phyloP scores from a whole-genome alignment of 169 alveolate species.

The Babesia gibsoni region DNA sequence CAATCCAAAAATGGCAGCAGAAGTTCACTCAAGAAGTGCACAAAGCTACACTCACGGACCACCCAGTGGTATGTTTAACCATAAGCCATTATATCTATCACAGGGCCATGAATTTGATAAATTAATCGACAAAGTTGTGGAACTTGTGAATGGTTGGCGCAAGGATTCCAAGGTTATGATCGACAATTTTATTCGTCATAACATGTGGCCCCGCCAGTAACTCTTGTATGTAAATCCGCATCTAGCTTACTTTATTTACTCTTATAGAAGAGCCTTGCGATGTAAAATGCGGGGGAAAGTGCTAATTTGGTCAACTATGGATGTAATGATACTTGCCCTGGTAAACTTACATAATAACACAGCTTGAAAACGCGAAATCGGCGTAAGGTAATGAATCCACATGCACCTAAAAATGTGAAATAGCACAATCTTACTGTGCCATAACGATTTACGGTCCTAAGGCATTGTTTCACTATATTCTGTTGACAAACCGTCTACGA shows the following conservation, averaged over 20 bases:
- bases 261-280: background rate
- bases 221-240: background rate
- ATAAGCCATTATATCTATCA: background rate
- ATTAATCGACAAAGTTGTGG: constrained; percentile 39
- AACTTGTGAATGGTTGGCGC: constrained; percentile 57
- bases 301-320: constrained; percentile 6
- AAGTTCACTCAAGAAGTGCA: constrained; percentile 83
- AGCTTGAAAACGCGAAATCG: constrained; percentile 45
- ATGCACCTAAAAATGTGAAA: constrained; percentile 36
- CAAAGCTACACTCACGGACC: constrained; percentile 85
- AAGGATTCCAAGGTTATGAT: constrained; percentile 50
- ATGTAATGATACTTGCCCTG: no score
- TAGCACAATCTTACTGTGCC: constrained; percentile 61
- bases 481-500: constrained; percentile 25
- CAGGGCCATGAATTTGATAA: constrained; percentile 63
- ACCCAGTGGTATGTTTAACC: constrained; percentile 60
- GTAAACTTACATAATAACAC: constrained; percentile 16
- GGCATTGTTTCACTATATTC: no score
- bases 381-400: constrained; percentile 54
- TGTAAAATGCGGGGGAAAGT: background rate
- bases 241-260: background rate
- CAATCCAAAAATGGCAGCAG: constrained; percentile 83
- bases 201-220: background rate
- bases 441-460: constrained; percentile 56
- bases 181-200: constrained; percentile 27